These are phyloP conservation scores for Calonectria multiphialidica DNA, from an alignment of 2,329 filamentous ascomycete genomes.

Conservation along the genomic window DNA sequence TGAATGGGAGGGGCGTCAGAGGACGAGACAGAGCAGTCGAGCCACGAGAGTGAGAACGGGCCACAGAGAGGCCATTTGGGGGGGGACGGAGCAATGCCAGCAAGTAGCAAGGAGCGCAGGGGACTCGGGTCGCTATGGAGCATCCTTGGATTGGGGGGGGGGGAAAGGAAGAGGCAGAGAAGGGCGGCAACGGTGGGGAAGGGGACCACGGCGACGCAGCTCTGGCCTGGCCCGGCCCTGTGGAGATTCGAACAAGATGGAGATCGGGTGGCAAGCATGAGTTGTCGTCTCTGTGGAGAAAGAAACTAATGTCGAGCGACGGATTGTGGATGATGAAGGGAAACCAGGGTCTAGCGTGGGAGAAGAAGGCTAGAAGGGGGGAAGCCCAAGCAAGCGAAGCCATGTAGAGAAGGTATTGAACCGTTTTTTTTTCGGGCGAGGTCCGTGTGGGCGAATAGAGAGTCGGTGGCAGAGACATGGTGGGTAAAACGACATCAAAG, in stretches of 20 bases:
- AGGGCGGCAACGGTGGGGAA: constrained; percentile 29
- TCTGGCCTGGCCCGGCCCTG: constrained; percentile 23
- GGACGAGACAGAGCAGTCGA: constrained; percentile 23
- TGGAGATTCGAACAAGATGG: constrained; percentile 33
- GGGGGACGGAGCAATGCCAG: constrained; percentile 18
- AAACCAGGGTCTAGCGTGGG: constrained; percentile 31
- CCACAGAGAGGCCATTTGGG: neutral
- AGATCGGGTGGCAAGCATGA: constrained; percentile 32
- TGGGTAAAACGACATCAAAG: constrained; percentile 44
- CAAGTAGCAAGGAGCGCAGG: constrained; percentile 18
- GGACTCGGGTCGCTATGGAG: constrained; percentile 16
- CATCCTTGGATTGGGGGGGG: constrained; percentile 9
- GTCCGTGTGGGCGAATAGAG: constrained; percentile 34
- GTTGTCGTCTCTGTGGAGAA: constrained; percentile 35
- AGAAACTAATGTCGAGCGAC: constrained; percentile 28
- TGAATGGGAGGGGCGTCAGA: constrained; percentile 19
- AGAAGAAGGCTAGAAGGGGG: constrained; percentile 27
- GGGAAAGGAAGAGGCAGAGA: neutral
- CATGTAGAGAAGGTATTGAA: constrained; percentile 13
- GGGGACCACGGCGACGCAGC: constrained; percentile 3
- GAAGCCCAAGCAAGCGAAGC: constrained; percentile 13
- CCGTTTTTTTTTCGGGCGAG: constrained; percentile 1
- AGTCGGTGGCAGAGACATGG: constrained; percentile 40
- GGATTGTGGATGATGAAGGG: constrained; percentile 35
- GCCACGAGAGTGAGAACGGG: neutral